Evolutionary conservation across 768 basidiomycete species (phyloP).

Genomic region (Psilocybe cyanescens): DNA sequence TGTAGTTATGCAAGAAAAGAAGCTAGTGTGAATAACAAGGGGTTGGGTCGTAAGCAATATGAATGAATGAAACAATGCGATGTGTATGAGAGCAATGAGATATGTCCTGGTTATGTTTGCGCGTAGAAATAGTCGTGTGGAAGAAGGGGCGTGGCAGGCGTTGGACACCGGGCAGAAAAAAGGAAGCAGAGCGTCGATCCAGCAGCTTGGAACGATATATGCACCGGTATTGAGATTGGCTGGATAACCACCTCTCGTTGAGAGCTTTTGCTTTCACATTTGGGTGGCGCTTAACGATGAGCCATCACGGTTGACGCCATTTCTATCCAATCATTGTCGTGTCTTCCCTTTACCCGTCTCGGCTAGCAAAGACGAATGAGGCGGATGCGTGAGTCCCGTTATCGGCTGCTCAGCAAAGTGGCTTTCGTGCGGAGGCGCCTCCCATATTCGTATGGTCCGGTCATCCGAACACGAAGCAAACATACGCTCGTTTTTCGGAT

Average conservation of each 20-base stretch:
- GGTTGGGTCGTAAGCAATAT: slow-evolving; percentile 12
- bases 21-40: slow-evolving; percentile 18
- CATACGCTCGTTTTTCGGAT: slow-evolving; percentile 85
- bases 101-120: slow-evolving; percentile 2
- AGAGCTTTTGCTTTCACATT: slow-evolving; percentile 9
- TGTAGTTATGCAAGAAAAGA: slow-evolving; percentile 35
- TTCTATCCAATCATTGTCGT: slow-evolving; percentile 44
- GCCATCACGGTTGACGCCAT: slow-evolving; percentile 12
- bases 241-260: background rate
- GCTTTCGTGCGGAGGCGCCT: slow-evolving; percentile 44
- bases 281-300: slow-evolving; percentile 14
- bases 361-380: slow-evolving; percentile 33
- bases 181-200: slow-evolving; percentile 2
- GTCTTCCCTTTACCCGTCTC: slow-evolving; percentile 73
- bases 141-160: slow-evolving; percentile 1
- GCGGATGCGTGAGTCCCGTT: slow-evolving; percentile 9
- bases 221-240: background rate
- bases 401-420: slow-evolving; percentile 16
- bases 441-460: slow-evolving; percentile 89
- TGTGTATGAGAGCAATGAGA: background rate
- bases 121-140: slow-evolving; percentile 4
- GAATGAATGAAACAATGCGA: slow-evolving; percentile 10
- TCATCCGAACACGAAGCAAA: slow-evolving; percentile 98
- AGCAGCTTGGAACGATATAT: slow-evolving; percentile 3
- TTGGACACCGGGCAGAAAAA: slow-evolving; percentile 5